Evolutionary conservation across 345 rosid species (phyloP).

Genomic region (Populus davidiana): DNA sequence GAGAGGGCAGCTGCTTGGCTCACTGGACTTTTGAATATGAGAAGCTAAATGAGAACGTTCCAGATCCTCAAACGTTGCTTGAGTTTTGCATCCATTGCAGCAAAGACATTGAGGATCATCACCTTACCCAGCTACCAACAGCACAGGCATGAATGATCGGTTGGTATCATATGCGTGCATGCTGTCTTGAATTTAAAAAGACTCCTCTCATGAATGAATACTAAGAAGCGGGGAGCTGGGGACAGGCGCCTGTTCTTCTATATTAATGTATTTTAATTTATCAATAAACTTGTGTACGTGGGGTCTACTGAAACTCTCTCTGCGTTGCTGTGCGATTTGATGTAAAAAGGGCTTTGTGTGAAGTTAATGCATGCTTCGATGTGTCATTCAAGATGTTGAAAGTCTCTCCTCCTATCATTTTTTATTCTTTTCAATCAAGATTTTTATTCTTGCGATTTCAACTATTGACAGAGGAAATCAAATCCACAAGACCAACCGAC

Average conservation of each 20-base stretch:
- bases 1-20: not conserved
- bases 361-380: not conserved
- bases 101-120: conserved; percentile 26
- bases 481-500: too few relatives aligned
- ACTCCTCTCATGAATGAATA: too few relatives aligned
- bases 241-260: not conserved
- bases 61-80: conserved; percentile 19
- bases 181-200: too few relatives aligned
- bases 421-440: not conserved
- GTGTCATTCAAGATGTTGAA: not conserved
- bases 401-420: not conserved
- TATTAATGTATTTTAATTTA: too few relatives aligned
- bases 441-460: too few relatives aligned
- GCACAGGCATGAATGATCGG: not conserved
- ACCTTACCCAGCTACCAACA: not conserved
- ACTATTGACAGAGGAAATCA: too few relatives aligned
- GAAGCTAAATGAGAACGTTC: not conserved
- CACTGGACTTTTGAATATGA: not conserved
- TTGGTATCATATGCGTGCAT: too few relatives aligned
- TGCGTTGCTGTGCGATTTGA: not conserved
- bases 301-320: too few relatives aligned
- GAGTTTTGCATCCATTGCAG: not conserved
- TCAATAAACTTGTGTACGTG: not conserved
- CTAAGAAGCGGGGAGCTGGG: not conserved
- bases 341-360: not conserved